phyloP scores from a whole-genome alignment of 345 rosid genomes.

The Xanthoceras sorbifolium region DNA sequence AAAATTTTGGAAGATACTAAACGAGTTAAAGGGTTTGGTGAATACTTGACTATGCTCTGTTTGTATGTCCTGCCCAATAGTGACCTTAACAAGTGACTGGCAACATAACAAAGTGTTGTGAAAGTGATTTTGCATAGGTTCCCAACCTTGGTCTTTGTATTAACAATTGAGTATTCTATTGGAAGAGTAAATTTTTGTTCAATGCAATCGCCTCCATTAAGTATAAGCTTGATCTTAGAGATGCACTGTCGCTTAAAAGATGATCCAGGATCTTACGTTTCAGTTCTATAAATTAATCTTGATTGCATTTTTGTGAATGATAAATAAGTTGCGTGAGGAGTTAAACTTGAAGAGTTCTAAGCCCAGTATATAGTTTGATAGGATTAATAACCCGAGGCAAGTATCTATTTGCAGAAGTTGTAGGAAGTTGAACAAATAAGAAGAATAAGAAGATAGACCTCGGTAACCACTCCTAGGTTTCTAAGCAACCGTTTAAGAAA shows the following conservation, averaged over 20 bases:
- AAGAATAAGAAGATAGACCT: not conserved
- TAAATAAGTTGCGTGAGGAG: not conserved
- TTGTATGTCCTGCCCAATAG: not conserved
- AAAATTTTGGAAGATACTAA: not conserved
- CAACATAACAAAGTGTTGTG: not conserved
- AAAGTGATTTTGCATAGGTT: not conserved
- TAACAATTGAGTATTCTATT: not conserved
- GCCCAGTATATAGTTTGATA: not conserved
- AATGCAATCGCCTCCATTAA: not conserved
- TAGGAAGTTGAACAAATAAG: not conserved
- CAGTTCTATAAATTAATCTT: no score
- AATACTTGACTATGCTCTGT: not conserved
- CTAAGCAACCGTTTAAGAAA: not conserved
- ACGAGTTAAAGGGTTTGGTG: not conserved
- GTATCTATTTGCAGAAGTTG: not conserved
- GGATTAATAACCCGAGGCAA: not conserved
- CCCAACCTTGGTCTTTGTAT: not conserved
- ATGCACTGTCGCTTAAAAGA: not conserved
- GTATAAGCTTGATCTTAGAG: not conserved
- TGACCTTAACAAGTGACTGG: not conserved
- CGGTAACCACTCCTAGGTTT: no score
- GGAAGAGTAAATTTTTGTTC: not conserved
- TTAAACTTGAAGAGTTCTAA: not conserved
- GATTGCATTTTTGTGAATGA: not conserved
- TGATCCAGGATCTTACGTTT: not conserved